A percentile compares a stretch with the other conserved stretches of the same genome.
phyloP scores from a whole-genome alignment of 1,139 yeast species.

The Magnusiomyces paraingens region DNA sequence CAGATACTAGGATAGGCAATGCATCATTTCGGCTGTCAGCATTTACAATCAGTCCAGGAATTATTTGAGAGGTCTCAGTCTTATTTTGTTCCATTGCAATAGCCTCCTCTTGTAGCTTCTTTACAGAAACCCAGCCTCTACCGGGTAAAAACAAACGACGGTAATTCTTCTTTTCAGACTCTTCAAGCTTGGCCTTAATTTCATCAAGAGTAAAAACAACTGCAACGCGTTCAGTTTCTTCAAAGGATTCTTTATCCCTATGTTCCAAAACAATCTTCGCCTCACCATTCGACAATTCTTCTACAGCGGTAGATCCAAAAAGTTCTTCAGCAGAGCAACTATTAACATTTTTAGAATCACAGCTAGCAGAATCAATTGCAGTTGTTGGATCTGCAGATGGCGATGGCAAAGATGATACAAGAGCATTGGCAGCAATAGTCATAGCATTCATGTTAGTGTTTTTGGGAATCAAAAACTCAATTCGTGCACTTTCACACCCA shows the following conservation, averaged over 20 bases:
- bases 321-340: too few species aligned
- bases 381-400: not conserved
- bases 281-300: too few species aligned
- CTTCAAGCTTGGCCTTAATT: conserved; percentile 21
- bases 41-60: too few species aligned
- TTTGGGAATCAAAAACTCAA: conserved; percentile 15
- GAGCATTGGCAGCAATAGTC: not conserved
- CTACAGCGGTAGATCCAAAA: too few species aligned
- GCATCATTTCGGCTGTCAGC: too few species aligned
- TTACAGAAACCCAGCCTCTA: conserved; percentile 47
- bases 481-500: conserved; percentile 12
- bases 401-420: not conserved
- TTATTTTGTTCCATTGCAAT: conserved; percentile 3
- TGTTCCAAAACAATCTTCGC: not conserved
- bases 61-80: too few species aligned
- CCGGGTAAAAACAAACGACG: conserved; percentile 47
- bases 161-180: conserved; percentile 31
- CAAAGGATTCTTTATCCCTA: not conserved
- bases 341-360: too few species aligned
- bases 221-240: conserved; percentile 9
- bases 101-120: conserved; percentile 33
- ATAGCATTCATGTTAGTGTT: not conserved
- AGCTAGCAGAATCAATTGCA: not conserved
- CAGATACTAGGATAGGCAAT: too few species aligned
- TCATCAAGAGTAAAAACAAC: conserved; percentile 17